These are phyloP conservation scores for Bipolaris sorokiniana DNA, from an alignment of 2,329 filamentous ascomycete species.

Conservation along the genomic window DNA sequence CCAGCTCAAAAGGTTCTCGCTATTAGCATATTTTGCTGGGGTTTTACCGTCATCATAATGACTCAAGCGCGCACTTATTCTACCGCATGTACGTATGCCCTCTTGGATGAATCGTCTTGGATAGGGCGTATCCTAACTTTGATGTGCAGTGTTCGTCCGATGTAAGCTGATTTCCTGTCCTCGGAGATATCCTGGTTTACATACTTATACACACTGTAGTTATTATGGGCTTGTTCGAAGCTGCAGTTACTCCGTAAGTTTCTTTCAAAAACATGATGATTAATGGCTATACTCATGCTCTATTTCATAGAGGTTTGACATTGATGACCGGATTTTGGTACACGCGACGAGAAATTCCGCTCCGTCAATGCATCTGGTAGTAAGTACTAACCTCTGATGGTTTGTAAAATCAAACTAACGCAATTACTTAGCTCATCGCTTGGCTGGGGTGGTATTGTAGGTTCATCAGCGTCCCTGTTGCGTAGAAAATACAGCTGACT, in stretches of 20 bases:
- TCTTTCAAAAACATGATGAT: no score
- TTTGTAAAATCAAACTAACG: no score
- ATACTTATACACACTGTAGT: conserved; percentile 22
- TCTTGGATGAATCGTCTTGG: no score
- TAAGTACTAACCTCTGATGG: no score
- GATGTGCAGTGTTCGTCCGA: no score
- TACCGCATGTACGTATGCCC: conserved; percentile 38
- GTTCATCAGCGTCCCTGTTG: no score
- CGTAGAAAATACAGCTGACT: no score
- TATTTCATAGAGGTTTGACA: conserved; percentile 57
- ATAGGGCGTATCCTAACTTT: no score
- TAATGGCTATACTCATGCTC: no score
- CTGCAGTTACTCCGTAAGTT: conserved; percentile 45
- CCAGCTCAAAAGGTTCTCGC: conserved; percentile 47
- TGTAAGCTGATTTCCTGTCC: no score
- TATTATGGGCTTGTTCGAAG: conserved; percentile 61
- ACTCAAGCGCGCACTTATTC: conserved; percentile 33
- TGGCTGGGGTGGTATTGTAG: conserved; percentile 58
- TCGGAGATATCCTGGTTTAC: no score
- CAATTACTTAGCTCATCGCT: conserved; percentile 54
- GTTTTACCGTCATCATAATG: conserved; percentile 43
- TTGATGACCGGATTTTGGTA: conserved; percentile 71
- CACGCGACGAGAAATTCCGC: conserved; percentile 66
- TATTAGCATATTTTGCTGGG: conserved; percentile 44
- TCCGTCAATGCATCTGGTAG: conserved; percentile 52